These are phyloP conservation scores for Nitzschia putrida DNA, from an alignment of 108 stramenopile species.

Conservation along the genomic window DNA sequence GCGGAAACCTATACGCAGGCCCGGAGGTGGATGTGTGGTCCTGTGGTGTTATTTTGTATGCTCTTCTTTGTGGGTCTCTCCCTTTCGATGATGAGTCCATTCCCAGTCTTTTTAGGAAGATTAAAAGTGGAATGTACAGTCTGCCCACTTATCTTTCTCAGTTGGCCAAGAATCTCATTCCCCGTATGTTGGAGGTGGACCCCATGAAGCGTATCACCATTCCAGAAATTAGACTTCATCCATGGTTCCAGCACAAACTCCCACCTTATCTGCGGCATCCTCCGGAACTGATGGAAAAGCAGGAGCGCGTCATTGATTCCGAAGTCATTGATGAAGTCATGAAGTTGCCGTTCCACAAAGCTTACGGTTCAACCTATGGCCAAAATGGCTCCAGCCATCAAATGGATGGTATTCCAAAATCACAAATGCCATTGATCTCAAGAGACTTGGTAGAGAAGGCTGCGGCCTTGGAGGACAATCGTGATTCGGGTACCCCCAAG, in stretches of 20 bases:
- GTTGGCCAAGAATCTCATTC: conserved; percentile 94
- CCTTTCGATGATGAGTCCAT: conserved; percentile 99
- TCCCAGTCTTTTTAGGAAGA: conserved; percentile 98
- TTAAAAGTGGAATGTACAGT: conserved; percentile 98
- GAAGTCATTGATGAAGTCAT: conserved; percentile 91
- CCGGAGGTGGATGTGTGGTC: conserved; percentile 99
- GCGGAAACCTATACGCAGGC: conserved; percentile 96
- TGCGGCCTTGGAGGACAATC: conserved; percentile 79
- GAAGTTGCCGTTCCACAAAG: conserved; percentile 87
- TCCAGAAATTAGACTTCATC: conserved; percentile 94
- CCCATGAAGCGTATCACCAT: conserved; percentile 99
- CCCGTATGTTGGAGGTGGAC: conserved; percentile 98
- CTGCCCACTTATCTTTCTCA: conserved; percentile 94
- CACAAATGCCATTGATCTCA: conserved; percentile 62
- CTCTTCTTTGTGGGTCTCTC: conserved; percentile 96
- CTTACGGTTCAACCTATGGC: conserved; percentile 43
- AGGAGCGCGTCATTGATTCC: conserved; percentile 86
- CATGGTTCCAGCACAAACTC: conserved; percentile 97
- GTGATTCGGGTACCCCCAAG: conserved; percentile 80
- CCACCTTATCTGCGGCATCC: conserved; percentile 95
- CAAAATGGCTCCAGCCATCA: conserved; percentile 36
- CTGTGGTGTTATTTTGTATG: conserved; percentile 99
- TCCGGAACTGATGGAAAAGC: conserved; percentile 94
- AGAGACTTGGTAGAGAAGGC: conserved; percentile 83
- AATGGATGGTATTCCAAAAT: conserved; percentile 50